phyloP scores from a whole-genome alignment of 129 eudicot species.

The Ambrosia trifida region DNA sequence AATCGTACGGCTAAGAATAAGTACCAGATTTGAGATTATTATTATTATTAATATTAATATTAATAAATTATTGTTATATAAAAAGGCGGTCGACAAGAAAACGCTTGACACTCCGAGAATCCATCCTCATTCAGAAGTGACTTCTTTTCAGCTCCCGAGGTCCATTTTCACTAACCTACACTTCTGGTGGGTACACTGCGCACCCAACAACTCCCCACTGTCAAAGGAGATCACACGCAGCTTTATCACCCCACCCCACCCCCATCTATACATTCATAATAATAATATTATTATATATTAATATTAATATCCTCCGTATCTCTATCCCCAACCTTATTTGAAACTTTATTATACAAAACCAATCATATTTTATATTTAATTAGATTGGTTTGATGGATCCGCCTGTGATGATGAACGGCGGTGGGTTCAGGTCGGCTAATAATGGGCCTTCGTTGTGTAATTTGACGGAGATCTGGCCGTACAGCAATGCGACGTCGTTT shows the following conservation, averaged over 20 bases:
- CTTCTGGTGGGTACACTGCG: constrained; percentile 37
- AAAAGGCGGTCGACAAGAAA: constrained; percentile 41
- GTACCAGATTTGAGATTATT: background rate
- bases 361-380: no score
- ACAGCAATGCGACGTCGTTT: constrained; percentile 36
- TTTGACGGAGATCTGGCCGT: constrained; percentile 90
- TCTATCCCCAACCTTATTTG: constrained; percentile 27
- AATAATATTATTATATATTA: no score
- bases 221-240: constrained; percentile 42
- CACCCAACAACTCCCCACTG: constrained; percentile 47
- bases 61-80: constrained; percentile 28
- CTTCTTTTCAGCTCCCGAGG: constrained; percentile 75
- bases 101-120: constrained; percentile 77
- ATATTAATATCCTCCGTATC: background rate
- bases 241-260: constrained; percentile 18
- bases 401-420: constrained; percentile 54
- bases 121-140: constrained; percentile 71
- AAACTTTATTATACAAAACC: no score
- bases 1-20: constrained; percentile 7
- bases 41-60: background rate
- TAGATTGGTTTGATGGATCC: constrained; percentile 56
- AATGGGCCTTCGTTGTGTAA: constrained; percentile 46
- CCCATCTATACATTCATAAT: constrained; percentile 5
- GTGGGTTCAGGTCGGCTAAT: constrained; percentile 45
- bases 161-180: constrained; percentile 27